These are phyloP conservation scores for Ehretia macrophylla DNA, from an alignment of 257 asterid genomes.

Conservation along the genomic window DNA sequence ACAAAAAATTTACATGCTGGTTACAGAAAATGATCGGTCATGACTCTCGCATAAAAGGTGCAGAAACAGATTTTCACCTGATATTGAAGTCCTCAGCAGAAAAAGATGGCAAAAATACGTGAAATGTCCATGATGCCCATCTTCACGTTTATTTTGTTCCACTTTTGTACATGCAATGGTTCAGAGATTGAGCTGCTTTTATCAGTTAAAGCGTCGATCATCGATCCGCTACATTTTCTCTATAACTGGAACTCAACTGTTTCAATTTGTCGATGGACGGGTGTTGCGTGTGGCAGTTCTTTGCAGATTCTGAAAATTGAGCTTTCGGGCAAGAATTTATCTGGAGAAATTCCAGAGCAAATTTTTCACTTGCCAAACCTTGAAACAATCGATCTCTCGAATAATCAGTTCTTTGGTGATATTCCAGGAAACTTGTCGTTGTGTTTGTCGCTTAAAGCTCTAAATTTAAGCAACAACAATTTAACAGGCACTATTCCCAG, in stretches of 20 bases:
- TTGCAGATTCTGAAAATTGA: slow-evolving; percentile 51
- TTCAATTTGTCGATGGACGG: slow-evolving; percentile 59
- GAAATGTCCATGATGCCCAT: slow-evolving; percentile 16
- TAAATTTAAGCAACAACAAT: slow-evolving; percentile 74
- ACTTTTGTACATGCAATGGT: slow-evolving; percentile 22
- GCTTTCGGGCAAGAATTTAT: slow-evolving; percentile 54
- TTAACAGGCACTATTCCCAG: slow-evolving; percentile 52
- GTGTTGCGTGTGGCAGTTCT: slow-evolving; percentile 49
- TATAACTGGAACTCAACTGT: slow-evolving; percentile 56
- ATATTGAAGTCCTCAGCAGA: neutral
- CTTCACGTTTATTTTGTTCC: slow-evolving; percentile 24
- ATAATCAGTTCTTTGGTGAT: slow-evolving; percentile 56
- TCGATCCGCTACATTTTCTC: slow-evolving; percentile 42
- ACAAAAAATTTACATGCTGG: slow-evolving; percentile 18
- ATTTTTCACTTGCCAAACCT: slow-evolving; percentile 48
- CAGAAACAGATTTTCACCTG: slow-evolving; percentile 3
- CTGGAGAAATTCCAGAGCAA: slow-evolving; percentile 47
- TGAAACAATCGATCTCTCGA: slow-evolving; percentile 55
- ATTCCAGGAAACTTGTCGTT: slow-evolving; percentile 39
- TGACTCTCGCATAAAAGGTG: slow-evolving; percentile 22
- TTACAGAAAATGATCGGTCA: slow-evolving; percentile 40
- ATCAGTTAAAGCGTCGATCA: slow-evolving; percentile 45
- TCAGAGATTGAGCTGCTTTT: slow-evolving; percentile 46
- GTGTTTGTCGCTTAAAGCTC: slow-evolving; percentile 38
- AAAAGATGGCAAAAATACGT: slow-evolving; percentile 32